Evolutionary conservation across 2,329 filamentous ascomycete genomes (phyloP), one percentile per base, ranked within the genome.

Genomic region (Fusarium neocosmosporiellum): DNA sequence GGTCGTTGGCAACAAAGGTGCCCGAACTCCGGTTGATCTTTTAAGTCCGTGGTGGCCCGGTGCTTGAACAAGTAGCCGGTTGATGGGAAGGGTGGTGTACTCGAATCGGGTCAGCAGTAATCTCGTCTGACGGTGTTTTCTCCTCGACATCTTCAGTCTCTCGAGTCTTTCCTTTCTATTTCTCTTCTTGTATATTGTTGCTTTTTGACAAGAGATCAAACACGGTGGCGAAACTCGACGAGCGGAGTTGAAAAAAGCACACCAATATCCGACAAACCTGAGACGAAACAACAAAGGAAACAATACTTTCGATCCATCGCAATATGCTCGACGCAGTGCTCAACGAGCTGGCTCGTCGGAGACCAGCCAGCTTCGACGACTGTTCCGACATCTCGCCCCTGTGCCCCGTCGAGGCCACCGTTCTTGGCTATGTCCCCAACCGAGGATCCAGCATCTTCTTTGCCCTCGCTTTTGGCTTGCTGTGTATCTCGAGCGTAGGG

Each of bases 341-440:
- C 36, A 50, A 50, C 6, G 65, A 75, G 13, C 14, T 76, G 34
- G 63, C 57, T 53, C 59, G 67, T 55, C 71, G 69, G 36, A 67
- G 71, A 29, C 64, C 63, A 24, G 69, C 68, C 27, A 70, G 67
- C 39, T 80, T 75, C 73, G 69, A 78, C 64, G 69, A 74, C 14
- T 83, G 81, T 67, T 74, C 70, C 11, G 77, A 75, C 18, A 80
- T 89, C 68, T 82, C 82, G 10, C 65, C 76, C 3, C 64, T 73
- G 41, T 90, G 88, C 70, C 87, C 87, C n/a, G 87, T 89, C 71
- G 67, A 81, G 43, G 81, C 80, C 33, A 89, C 88, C 4, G 87
- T 88, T 14, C 81, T 88, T 36, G 88, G 88, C 55, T 91, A 91
- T 80, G 83, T 84, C 36, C 89, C 89, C 8, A 89, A 88, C 73